These are phyloP conservation scores for Kokia cookei DNA, from an alignment of 441 rosid genomes.

Conservation along the genomic window DNA sequence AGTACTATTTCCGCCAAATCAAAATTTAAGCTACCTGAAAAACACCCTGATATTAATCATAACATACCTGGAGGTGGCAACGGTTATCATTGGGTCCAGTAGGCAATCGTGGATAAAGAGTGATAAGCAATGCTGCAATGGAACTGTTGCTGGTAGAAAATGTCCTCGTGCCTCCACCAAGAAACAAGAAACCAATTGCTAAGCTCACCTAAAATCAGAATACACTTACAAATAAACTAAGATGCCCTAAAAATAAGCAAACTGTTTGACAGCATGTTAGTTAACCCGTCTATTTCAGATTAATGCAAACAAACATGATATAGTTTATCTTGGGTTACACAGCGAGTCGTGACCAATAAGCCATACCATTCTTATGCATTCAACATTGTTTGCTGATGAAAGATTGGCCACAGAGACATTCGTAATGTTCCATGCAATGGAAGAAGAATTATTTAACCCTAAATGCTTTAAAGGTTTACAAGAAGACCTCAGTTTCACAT, in stretches of 20 bases:
- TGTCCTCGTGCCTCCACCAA: constrained; percentile 92
- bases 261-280: not conserved
- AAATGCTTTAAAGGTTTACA: not conserved
- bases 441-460: not conserved
- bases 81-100: constrained; percentile 98
- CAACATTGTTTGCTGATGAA: not conserved
- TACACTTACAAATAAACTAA: constrained; percentile 9
- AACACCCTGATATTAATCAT: not conserved
- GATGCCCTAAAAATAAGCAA: constrained; percentile 7
- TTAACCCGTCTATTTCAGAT: not conserved
- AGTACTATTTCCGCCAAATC: not conserved
- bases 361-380: not conserved
- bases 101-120: constrained; percentile 93
- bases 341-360: not conserved
- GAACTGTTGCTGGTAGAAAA: constrained; percentile 88
- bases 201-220: constrained; percentile 67
- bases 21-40: not conserved
- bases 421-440: not conserved
- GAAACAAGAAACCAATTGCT: constrained; percentile 93
- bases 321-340: not conserved
- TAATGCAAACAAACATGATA: not conserved
- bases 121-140: constrained; percentile 81
- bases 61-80: constrained; percentile 95
- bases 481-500: not conserved
- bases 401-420: not conserved